phyloP scores from a whole-genome alignment of 2,329 filamentous ascomycete genomes.

The Aspergillus niger region DNA sequence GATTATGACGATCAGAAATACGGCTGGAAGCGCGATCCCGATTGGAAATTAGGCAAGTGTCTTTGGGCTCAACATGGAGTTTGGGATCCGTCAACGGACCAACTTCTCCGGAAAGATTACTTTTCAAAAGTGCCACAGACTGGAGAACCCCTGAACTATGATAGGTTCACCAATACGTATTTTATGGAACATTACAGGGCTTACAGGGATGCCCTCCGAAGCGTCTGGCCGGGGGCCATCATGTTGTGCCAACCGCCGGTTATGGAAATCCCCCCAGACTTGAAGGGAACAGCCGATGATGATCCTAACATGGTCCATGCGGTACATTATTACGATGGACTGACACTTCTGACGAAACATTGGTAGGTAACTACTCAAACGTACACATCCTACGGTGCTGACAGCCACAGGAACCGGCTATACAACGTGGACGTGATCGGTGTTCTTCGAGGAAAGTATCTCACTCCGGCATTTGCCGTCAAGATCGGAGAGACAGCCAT shows the following conservation, averaged over 20 bases:
- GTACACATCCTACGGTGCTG: constrained; percentile 13
- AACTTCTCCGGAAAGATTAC: constrained; percentile 79
- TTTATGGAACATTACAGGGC: constrained; percentile 83
- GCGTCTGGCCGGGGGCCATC: constrained; percentile 75
- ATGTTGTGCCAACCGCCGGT: constrained; percentile 91
- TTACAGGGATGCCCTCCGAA: constrained; percentile 73
- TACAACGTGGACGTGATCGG: constrained; percentile 98
- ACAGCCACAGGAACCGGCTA: constrained; percentile 67
- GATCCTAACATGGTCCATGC: constrained; percentile 89
- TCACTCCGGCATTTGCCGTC: constrained; percentile 86
- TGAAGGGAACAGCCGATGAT: constrained; percentile 86
- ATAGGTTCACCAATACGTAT: constrained; percentile 85
- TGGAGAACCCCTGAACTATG: constrained; percentile 74
- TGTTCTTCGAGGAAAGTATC: constrained; percentile 83
- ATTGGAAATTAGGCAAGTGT: constrained; percentile 92
- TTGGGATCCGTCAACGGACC: constrained; percentile 81
- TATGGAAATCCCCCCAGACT: constrained; percentile 82
- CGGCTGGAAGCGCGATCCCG: constrained; percentile 82
- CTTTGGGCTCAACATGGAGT: constrained; percentile 96
- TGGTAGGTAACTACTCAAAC: constrained; percentile 57
- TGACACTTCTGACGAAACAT: constrained; percentile 96
- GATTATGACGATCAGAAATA: constrained; percentile 85
- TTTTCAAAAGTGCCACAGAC: constrained; percentile 78
- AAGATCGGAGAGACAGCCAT: constrained; percentile 93
- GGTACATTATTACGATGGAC: constrained; percentile 94